Evolutionary conservation across 257 asterid genomes (phyloP).

Genomic region (Ocimum tenuiflorum): DNA sequence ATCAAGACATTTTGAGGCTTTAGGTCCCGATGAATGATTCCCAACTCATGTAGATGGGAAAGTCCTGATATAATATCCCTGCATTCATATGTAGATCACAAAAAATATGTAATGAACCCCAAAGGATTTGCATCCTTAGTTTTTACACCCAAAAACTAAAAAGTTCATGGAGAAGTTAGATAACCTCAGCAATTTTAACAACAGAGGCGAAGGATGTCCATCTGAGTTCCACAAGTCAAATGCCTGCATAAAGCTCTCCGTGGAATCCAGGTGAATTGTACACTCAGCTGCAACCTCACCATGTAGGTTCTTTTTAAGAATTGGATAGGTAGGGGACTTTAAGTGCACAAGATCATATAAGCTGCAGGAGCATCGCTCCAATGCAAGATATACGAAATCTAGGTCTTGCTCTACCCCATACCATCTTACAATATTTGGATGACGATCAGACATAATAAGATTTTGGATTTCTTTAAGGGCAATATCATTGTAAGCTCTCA

Average conservation of each 20-base stretch:
- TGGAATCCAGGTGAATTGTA: constrained; percentile 30
- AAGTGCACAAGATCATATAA: constrained; percentile 64
- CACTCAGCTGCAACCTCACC: constrained; percentile 33
- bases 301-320: constrained; percentile 27
- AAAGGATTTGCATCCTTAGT: constrained; percentile 3
- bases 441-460: constrained; percentile 81
- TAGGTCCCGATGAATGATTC: constrained; percentile 88
- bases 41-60: constrained; percentile 82
- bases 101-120: constrained; percentile 4
- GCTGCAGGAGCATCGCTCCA: constrained; percentile 88
- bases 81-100: constrained; percentile 19
- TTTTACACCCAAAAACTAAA: not conserved
- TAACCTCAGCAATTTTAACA: constrained; percentile 80
- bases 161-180: constrained; percentile 10
- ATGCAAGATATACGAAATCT: constrained; percentile 83
- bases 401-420: constrained; percentile 85
- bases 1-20: constrained; percentile 89
- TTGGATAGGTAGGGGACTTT: constrained; percentile 31
- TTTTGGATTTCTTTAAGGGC: constrained; percentile 84
- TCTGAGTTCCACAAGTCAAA: constrained; percentile 51
- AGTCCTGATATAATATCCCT: constrained; percentile 88
- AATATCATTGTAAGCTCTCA: constrained; percentile 71
- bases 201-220: constrained; percentile 62
- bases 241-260: constrained; percentile 35
- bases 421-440: constrained; percentile 87